Base-by-base conservation (phyloP, 2,329 filamentous ascomycete species). In the Fusarium mundagurra region DNA sequence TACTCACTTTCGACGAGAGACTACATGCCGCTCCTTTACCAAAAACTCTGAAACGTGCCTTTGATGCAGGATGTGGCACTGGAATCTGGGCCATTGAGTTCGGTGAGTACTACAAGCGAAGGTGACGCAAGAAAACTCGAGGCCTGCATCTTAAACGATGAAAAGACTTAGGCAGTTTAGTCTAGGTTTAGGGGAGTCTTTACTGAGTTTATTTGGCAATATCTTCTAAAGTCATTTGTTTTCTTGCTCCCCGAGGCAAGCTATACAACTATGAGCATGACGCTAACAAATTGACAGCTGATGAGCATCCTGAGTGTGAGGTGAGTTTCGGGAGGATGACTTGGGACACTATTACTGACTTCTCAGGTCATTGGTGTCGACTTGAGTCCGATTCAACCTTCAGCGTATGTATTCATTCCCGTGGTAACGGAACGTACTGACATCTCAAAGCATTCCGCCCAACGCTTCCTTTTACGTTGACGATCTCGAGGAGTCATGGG, bases 61-160 rank as follows among this genome's bases (percentile, higher is more conserved):
- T 72, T 16, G 70, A 72, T 43, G 67, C 68, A 4, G 69, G 69
- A 7, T 67, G 62, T 8, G 69, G 69, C 3, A 72, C 67, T 5
- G 70, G 70, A 20, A 71, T 72, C 31, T 72, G 67, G 71, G 48
- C 71, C 6, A 73, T 73, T 14, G 71, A 73, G 1, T 73, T 73
- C 27, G 71, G 71, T 73, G 39, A 10, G 70, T 64, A 20, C 2
- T 5, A 22, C 12, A 33, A 33, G 31, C 31, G 11, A 33, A 4
- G 31, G 31, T 11, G 31, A 13, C 11, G 12, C 31, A 33, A 33
- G 31, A 33, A 33, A 33, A 33, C 31, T 33, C 13, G 31, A 33
- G 31, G 13, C 31, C 31, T 33, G 13, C 5, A 33, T 33, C 31
- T 12, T 33, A 13, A 33, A 12, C 5, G 12, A 13, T 33, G 31